These are phyloP conservation scores for Asterochloris sp. DNA, from an alignment of 139 green algal species.

Conservation along the genomic window DNA sequence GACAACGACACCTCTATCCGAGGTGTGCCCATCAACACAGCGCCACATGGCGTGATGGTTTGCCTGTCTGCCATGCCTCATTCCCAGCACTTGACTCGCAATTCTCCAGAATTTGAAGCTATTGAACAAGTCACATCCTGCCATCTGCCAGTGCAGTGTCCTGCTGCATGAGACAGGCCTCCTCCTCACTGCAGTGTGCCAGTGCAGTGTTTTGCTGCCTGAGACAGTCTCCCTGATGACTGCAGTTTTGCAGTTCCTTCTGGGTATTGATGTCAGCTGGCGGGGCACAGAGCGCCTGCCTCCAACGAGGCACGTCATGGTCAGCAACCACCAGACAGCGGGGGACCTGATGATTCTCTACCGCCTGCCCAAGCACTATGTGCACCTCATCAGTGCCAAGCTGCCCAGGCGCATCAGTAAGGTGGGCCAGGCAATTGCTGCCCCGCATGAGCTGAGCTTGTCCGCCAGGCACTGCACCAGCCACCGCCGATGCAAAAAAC, in stretches of 20 bases:
- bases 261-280: slow-evolving; percentile 47
- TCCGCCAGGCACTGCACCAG: too few relatives aligned
- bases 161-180: neutral
- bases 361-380: slow-evolving; percentile 33
- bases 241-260: slow-evolving; percentile 35
- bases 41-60: neutral
- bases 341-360: slow-evolving; percentile 64
- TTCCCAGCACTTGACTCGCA: neutral
- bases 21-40: neutral
- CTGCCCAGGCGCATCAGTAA: slow-evolving; percentile 27
- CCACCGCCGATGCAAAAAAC: too few relatives aligned
- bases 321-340: slow-evolving; percentile 52
- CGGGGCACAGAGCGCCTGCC: slow-evolving; percentile 36
- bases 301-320: slow-evolving; percentile 41
- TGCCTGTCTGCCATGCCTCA: neutral
- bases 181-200: neutral
- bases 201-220: neutral
- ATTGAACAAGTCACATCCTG: neutral
- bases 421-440: neutral
- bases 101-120: neutral
- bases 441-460: too few relatives aligned
- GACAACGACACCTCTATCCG: slow-evolving; percentile 21
- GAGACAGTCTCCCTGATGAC: neutral
- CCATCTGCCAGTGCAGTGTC: neutral
- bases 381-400: slow-evolving; percentile 47